A percentile compares a stretch with the other conserved stretches of the same genome.
These are phyloP conservation scores for Silene uniflora DNA, from an alignment of 148 eudicot species.

Conservation along the genomic window DNA sequence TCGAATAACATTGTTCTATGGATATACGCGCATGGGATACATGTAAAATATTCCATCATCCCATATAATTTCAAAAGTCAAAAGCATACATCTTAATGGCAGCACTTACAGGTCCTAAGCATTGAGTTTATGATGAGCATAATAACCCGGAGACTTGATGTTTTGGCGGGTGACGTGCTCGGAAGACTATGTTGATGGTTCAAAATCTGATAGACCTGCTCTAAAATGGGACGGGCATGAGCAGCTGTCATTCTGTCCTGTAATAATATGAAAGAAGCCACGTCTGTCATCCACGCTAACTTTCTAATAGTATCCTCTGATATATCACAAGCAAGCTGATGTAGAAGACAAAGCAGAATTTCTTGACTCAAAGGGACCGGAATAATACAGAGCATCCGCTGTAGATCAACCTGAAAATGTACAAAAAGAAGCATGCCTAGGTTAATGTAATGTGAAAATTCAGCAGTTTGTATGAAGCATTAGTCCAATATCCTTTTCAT, in stretches of 20 bases:
- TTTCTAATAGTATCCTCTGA: slow-evolving; percentile 55
- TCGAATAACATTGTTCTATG: too few relatives aligned
- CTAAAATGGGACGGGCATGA: slow-evolving; percentile 79
- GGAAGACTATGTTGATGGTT: slow-evolving; percentile 68
- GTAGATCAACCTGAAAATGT: slow-evolving; percentile 79
- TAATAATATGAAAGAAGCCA: slow-evolving; percentile 66
- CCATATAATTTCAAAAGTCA: too few relatives aligned
- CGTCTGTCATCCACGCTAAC: slow-evolving; percentile 79
- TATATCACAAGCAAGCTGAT: slow-evolving; percentile 88
- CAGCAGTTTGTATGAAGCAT: too few relatives aligned
- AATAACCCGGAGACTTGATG: slow-evolving; percentile 55
- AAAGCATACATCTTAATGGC: too few relatives aligned
- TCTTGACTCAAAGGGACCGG: slow-evolving; percentile 87
- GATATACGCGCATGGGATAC: too few relatives aligned
- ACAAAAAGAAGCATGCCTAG: too few relatives aligned
- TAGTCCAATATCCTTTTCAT: too few relatives aligned
- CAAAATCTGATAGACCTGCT: slow-evolving; percentile 88
- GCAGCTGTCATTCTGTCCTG: slow-evolving; percentile 65
- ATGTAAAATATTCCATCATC: too few relatives aligned
- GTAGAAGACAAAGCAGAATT: slow-evolving; percentile 81
- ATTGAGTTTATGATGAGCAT: slow-evolving; percentile 81
- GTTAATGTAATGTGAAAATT: too few relatives aligned
- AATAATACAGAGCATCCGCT: slow-evolving; percentile 39
- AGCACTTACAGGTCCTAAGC: slow-evolving; percentile 27
- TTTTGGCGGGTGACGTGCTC: slow-evolving; percentile 41